Evolutionary conservation across 495 filamentous ascomycete genomes (phyloP), one percentile per base, ranked within the genome.

Genomic region (Xylaria telfairii): DNA sequence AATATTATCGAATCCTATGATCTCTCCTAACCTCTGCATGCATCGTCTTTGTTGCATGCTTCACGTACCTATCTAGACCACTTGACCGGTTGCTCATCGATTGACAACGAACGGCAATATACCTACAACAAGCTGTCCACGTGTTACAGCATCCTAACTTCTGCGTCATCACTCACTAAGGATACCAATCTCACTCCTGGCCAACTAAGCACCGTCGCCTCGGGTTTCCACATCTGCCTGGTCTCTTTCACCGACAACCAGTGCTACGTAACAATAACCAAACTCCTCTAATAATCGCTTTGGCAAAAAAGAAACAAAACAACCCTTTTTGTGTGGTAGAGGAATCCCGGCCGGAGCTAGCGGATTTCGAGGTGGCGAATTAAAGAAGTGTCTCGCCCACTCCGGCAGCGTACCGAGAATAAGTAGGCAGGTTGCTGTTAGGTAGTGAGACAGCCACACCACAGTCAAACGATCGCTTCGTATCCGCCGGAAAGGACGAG

Each of bases 121-220:
- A 37, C 44, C 30, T 30, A 53, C n/a, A 24, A 68, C 51, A 57
- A 13, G 10, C 21, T 41, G 51, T 68, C 51, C 51, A 56, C 65
- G 51, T 61, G 51, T 37, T 47, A 44, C 53, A 15, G 47, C 28
- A 53, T 30, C 41, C 61, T 46, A 30, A 21, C 34, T 59, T 46
- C 65, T 54, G 65, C 51, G 53, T 68, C 75, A 72, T 70, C 62
- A 39, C 62, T 65, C 37, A 47, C 61, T 39, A 19, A n/a, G n/a
- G n/a, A 8, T 26, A n/a, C 32, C 28, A 32, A 4, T 63, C 39
- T 72, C 54, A 0, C 47, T 51, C 19, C 24, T 37, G 19, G 12
- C 70, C 5, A 17, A 21, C 56, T n/a, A 21, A 46, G 37, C 64
- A 21, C 44, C 62, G 4, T n/a, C 30, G 12, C 41, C 19, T 53